Evolutionary conservation across 129 eudicot genomes (phyloP).

Genomic region (Saussurea involucrata): DNA sequence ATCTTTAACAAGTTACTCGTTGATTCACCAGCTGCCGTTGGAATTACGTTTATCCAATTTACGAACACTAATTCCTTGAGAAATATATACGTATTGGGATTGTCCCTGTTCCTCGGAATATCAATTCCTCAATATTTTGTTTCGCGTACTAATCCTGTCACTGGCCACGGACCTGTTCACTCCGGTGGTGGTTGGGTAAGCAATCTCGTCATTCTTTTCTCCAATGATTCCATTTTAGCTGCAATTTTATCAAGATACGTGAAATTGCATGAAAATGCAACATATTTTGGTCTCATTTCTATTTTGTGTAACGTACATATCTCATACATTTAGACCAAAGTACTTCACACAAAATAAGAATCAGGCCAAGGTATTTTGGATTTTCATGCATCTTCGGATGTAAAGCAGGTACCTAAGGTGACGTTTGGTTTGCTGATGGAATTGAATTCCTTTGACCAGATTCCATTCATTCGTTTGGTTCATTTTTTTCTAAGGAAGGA

Average conservation of each 20-base stretch:
- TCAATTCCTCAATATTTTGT: slow-evolving; percentile 89
- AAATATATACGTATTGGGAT: slow-evolving; percentile 78
- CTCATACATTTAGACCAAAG: not conserved
- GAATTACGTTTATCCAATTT: slow-evolving; percentile 81
- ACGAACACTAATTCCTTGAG: slow-evolving; percentile 89
- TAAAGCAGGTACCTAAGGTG: not conserved
- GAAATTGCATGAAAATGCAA: not conserved
- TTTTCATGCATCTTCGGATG: not conserved
- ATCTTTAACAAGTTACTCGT: slow-evolving; percentile 1
- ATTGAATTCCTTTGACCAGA: too few species aligned
- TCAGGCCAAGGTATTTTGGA: not conserved
- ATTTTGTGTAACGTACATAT: not conserved
- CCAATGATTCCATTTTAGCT: not conserved
- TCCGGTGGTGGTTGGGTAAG: slow-evolving; percentile 90
- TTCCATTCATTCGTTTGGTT: too few species aligned
- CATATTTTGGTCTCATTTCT: too few species aligned
- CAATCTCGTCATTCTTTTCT: not conserved
- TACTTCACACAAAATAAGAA: not conserved
- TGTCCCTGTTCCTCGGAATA: slow-evolving; percentile 80
- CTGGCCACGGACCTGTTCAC: slow-evolving; percentile 70
- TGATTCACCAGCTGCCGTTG: slow-evolving; percentile 70
- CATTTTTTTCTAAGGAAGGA: too few species aligned
- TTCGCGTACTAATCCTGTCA: slow-evolving; percentile 44
- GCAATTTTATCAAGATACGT: not conserved
- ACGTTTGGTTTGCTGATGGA: too few species aligned